Conservation (phyloP, 179 eudicot genomes). For the Carnegiea gigantea region DNA sequence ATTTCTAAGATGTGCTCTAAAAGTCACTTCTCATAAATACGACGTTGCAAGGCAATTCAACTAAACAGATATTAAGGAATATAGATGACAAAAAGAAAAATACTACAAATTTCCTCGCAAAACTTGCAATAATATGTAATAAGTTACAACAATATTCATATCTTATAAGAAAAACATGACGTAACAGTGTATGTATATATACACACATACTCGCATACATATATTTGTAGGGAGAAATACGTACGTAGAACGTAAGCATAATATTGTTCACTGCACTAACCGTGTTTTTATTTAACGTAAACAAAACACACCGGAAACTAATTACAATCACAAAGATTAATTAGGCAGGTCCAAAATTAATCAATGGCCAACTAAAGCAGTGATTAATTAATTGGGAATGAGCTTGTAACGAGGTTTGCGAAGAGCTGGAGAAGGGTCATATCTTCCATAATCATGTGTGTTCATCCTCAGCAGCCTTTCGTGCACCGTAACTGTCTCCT, state of each 20-base stretch:
- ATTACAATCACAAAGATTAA: background rate
- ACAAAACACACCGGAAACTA: background rate
- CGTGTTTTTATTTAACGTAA: background rate
- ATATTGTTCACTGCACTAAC: too few relatives aligned
- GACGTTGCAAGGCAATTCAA: too few relatives aligned
- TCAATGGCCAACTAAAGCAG: background rate
- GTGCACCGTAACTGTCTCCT: slow-evolving; percentile 28
- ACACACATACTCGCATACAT: background rate
- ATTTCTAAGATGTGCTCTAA: too few relatives aligned
- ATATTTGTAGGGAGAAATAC: background rate
- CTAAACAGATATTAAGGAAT: too few relatives aligned
- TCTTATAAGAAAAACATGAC: too few relatives aligned
- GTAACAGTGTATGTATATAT: background rate
- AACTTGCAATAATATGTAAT: too few relatives aligned
- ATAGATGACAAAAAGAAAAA: too few relatives aligned
- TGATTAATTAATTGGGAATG: slow-evolving; percentile 50
- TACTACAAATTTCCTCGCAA: too few relatives aligned
- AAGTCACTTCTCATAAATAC: too few relatives aligned
- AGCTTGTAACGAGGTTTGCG: slow-evolving; percentile 67
- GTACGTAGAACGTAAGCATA: too few relatives aligned
- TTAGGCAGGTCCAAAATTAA: too few relatives aligned
- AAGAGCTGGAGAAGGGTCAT: slow-evolving; percentile 66
- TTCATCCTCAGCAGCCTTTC: slow-evolving; percentile 64
- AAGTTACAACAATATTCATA: too few relatives aligned
- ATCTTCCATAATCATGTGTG: slow-evolving; percentile 69